Evolutionary conservation across 441 rosid genomes (phyloP), one percentile per base, ranked within the genome.

Genomic region (Pelargonium fulgidum): DNA sequence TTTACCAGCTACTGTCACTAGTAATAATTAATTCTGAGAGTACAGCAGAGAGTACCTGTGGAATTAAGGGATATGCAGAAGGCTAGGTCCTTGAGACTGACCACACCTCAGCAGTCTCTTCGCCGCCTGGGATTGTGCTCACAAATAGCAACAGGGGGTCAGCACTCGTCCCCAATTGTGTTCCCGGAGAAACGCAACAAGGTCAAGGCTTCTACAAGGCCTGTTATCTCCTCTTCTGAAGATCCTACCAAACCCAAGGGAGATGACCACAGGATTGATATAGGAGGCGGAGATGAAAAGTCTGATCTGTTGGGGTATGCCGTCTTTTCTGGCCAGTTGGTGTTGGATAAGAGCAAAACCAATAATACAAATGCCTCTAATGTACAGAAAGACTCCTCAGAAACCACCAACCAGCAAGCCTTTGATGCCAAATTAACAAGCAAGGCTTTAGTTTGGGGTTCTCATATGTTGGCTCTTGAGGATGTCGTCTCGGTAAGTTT

Each of bases 101-200:
- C 87, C 12, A 80, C 81, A 72, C 84, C 86, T 41, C 88, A 80
- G 77, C 95, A 88, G 84, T 81, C 96, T 29, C 75, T 82, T 39
- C 84, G 89, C 77, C 87, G 97, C 65, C 77, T 94, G 86, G 92
- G 99, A 12, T 85, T 89, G 80, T 94, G 96, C 77, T 84, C 92
- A 7, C 97, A 88, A 66, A 79, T 85, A 72, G 78, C 87, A 2
- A 81, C 91, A 0, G 90, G 83, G 50, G 81, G 79, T 7, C 93
- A 86, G 56, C 96, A 88, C 64, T 85, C 96, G 0, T 94, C 98
- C 29, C 99, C 99, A 0, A 76, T 89, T 10, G 97, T 90, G 29
- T 94, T 90, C 76, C 99, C 98, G 0, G 99, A 94, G 80, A 92
- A 90, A 73, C 84, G 98, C 5, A 80, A 81, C 71, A 94, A 85